Base-by-base conservation (phyloP, 1,284 basidiomycete genomes). In the Ganoderma boninense region DNA sequence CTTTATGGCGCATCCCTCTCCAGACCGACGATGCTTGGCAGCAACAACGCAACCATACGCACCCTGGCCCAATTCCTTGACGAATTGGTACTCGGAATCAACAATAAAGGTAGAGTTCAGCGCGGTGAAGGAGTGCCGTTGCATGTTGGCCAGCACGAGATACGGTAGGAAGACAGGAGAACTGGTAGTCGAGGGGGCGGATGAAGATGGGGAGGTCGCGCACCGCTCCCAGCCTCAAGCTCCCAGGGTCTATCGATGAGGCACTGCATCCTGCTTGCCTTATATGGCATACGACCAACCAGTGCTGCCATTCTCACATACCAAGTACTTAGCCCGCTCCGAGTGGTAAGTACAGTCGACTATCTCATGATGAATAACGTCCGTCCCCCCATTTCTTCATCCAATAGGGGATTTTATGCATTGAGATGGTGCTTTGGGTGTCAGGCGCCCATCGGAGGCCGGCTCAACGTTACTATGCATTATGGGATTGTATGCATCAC, bases 61-160 rank as follows among this genome's bases (percentile, higher is more conserved):
- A 76, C 95, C 96, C 82, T 97, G 96, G 43, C 96, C 97, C 68
- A 98, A 92, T 79, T 97, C 97, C 83, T 98, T 98, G 81, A 97
- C 94, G 80, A 95, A 97, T 79, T 93, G 89, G 81, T 98, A 98
- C 79, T 96, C 95, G 43, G 93, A 87, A 79, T 98, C 96, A 77
- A 98, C 95, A 71, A 96, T 84, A 80, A 95, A 95, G 57, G 87
- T 91, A 64, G 92, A 93, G 80, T 94, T 94, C 75, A 95, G 89
- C 2, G 94, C 94, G 70, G 86, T 90, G 82, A 95, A 95, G 52
- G 87, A 89, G 79, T 93, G 91, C 75, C 91, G 84, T 78, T 91
- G 89, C 87, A 84, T 82, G 63, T 26, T 42, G 43, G 42, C 23
- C 7, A 23, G 26, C 2, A 42, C 29, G 29, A 40, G 20, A 49